phyloP scores from a whole-genome alignment of 345 rosid genomes.

The Cardiospermum halicacabum region DNA sequence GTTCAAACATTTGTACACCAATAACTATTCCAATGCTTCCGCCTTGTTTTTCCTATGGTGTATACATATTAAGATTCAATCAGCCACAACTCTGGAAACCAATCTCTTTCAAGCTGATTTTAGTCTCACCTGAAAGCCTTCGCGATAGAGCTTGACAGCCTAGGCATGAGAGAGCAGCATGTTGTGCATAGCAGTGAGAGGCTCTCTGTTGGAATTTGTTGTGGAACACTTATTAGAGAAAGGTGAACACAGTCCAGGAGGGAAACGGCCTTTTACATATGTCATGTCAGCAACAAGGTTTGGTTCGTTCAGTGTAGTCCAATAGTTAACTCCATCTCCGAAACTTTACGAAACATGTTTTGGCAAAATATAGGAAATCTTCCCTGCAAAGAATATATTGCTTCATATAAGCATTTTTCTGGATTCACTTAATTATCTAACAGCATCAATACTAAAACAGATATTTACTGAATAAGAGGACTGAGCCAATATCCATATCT shows the following conservation, averaged over 20 bases:
- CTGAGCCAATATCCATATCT: slow-evolving; percentile 41
- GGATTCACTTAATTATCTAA: too few species aligned
- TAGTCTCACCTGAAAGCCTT: slow-evolving; percentile 26
- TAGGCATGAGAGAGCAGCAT: slow-evolving; percentile 36
- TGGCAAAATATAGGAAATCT: slow-evolving; percentile 33
- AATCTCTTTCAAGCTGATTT: not conserved
- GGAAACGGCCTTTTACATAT: slow-evolving; percentile 27
- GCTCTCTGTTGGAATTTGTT: slow-evolving; percentile 37
- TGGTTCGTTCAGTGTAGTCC: slow-evolving; percentile 42
- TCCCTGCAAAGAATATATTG: slow-evolving; percentile 27
- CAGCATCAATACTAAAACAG: not conserved
- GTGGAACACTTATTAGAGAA: slow-evolving; percentile 39
- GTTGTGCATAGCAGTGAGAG: slow-evolving; percentile 31
- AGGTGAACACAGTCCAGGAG: slow-evolving; percentile 34
- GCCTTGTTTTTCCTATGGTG: slow-evolving; percentile 31
- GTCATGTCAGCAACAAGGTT: slow-evolving; percentile 30
- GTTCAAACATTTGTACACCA: slow-evolving; percentile 27
- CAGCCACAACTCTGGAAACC: too few species aligned
- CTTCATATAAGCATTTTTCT: too few species aligned
- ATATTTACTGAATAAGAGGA: slow-evolving; percentile 34
- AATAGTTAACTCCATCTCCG: slow-evolving; percentile 36
- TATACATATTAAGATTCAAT: too few species aligned
- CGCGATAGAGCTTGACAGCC: slow-evolving; percentile 34
- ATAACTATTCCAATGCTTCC: slow-evolving; percentile 32
- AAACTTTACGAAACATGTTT: slow-evolving; percentile 39